phyloP scores from a whole-genome alignment of 805 yeast species.

The Hanseniaspora singularis region DNA sequence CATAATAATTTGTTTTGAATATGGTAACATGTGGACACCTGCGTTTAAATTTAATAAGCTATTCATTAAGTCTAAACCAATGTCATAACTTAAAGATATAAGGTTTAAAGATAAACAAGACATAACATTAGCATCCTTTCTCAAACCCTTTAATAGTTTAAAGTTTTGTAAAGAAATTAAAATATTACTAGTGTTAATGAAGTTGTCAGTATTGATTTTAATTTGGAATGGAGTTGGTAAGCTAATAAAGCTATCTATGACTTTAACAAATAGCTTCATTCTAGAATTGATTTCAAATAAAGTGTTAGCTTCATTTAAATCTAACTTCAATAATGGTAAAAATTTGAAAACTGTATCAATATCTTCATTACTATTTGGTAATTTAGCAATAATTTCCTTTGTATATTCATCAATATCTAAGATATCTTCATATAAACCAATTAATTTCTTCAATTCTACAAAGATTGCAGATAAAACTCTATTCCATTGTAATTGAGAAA shows the following conservation, averaged over 20 bases:
- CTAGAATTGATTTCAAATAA: conserved; percentile 43
- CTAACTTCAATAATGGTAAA: conserved; percentile 44
- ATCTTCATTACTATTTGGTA: conserved; percentile 27
- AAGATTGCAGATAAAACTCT: conserved; percentile 37
- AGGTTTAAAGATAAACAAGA: conserved; percentile 33
- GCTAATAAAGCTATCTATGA: conserved; percentile 37
- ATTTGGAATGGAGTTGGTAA: conserved; percentile 46
- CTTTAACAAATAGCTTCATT: conserved; percentile 35
- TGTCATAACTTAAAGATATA: conserved; percentile 31
- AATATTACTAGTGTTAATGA: conserved; percentile 42
- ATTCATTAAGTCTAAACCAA: conserved; percentile 21
- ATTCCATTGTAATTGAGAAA: conserved; percentile 36
- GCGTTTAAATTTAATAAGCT: conserved; percentile 1
- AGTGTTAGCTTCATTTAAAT: conserved; percentile 44
- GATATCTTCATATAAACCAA: conserved; percentile 47
- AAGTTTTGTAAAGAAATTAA: conserved; percentile 44
- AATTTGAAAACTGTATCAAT: conserved; percentile 9
- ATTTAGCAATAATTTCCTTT: conserved; percentile 29
- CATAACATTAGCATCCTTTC: conserved; percentile 38
- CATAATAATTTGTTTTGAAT: conserved; percentile 3
- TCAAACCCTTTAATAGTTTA: conserved; percentile 43
- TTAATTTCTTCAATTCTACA: conserved; percentile 42
- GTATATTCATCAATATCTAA: conserved; percentile 48
- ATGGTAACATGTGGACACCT: conserved; percentile 5
- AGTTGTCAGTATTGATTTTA: conserved; percentile 50